phyloP scores from a whole-genome alignment of 1,284 basidiomycete species.

The Hemileia vastatrix region DNA sequence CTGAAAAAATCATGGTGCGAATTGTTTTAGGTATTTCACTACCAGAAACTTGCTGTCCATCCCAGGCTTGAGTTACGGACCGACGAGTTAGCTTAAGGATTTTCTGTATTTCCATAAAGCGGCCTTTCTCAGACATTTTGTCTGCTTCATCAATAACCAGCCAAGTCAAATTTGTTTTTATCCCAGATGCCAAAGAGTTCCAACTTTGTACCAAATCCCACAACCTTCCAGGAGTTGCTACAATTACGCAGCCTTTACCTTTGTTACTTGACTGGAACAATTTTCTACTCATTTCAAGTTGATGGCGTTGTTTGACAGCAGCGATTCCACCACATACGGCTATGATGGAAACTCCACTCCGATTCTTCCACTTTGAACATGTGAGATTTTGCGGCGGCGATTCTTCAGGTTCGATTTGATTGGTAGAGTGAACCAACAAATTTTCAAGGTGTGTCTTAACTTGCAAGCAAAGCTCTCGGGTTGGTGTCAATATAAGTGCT shows the following conservation, averaged over 20 bases:
- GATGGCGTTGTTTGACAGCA: conserved; percentile 79
- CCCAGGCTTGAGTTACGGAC: conserved; percentile 20
- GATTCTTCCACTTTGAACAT: conserved; percentile 1
- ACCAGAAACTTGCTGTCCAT: conserved; percentile 37
- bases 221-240: conserved; percentile 90
- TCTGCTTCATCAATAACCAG: conserved; percentile 98
- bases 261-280: conserved; percentile 5
- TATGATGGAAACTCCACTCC: conserved; percentile 66
- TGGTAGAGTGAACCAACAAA: conserved; percentile 14
- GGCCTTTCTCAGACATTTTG: conserved; percentile 93
- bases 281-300: conserved; percentile 65
- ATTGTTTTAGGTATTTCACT: conserved; percentile 49
- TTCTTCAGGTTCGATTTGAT: conserved; percentile 7
- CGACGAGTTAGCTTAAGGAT: conserved; percentile 65
- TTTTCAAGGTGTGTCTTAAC: conserved; percentile 78
- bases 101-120: conserved; percentile 89
- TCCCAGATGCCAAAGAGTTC: conserved; percentile 52
- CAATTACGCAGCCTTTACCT: conserved; percentile 55
- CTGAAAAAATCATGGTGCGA: conserved; percentile 95
- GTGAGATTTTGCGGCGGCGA: background rate
- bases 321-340: conserved; percentile 93
- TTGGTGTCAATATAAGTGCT: conserved; percentile 81
- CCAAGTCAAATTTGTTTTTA: conserved; percentile 59
- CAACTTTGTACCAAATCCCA: conserved; percentile 72
- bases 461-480: conserved; percentile 89